Conservation (phyloP, 805 yeast genomes). For the Saccharomycopsis javanensis region DNA sequence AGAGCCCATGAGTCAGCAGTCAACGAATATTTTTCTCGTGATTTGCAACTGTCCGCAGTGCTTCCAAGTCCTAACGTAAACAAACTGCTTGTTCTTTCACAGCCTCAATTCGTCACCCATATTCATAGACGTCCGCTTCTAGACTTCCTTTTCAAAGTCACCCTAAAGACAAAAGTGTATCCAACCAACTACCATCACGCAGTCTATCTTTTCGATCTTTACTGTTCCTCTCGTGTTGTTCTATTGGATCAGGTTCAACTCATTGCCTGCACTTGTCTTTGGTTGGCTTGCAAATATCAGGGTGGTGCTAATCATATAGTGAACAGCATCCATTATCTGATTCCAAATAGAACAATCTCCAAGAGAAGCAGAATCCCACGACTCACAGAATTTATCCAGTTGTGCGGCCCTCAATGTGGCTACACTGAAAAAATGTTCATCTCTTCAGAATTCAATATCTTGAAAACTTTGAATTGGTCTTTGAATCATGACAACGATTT, state of each 20-base stretch:
- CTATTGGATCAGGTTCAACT: constrained; percentile 79
- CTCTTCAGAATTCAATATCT: constrained; percentile 72
- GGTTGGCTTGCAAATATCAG: constrained; percentile 81
- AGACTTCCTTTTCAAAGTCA: constrained; percentile 68
- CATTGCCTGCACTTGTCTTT: constrained; percentile 82
- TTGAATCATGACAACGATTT: constrained; percentile 48
- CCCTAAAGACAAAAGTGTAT: constrained; percentile 52
- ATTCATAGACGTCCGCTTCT: constrained; percentile 58
- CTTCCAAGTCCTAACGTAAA: constrained; percentile 85
- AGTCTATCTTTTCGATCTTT: constrained; percentile 75
- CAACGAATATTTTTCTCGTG: constrained; percentile 40
- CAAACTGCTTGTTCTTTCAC: constrained; percentile 19
- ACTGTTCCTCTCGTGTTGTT: constrained; percentile 80
- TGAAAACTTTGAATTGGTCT: constrained; percentile 64
- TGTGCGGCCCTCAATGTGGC: constrained; percentile 54
- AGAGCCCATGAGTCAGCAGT: constrained; percentile 35
- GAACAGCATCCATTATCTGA: constrained; percentile 37
- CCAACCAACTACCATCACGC: constrained; percentile 60
- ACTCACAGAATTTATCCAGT: constrained; percentile 55
- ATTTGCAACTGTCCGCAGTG: no score
- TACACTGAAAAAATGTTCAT: constrained; percentile 48
- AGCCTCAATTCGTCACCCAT: constrained; percentile 31
- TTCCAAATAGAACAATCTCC: constrained; percentile 54
- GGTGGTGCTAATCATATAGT: constrained; percentile 66
- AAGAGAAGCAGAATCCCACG: constrained; percentile 70